Evolutionary conservation across 257 asterid genomes (phyloP), one percentile per base, ranked within the genome.

Genomic region (Nicotiana noctiflora): DNA sequence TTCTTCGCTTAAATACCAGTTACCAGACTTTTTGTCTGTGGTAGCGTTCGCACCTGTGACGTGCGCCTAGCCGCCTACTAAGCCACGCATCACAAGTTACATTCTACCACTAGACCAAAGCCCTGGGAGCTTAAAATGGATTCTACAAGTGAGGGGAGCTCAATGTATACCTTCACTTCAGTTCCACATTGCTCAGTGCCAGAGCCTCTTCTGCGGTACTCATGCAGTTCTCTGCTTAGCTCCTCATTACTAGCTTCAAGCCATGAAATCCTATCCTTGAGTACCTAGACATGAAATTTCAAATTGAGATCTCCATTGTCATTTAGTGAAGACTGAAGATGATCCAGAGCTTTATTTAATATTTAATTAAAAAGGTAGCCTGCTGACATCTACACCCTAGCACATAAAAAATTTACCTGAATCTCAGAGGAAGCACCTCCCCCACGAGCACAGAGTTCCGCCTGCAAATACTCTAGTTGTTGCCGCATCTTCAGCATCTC

Each of bases 401-500:
- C 63, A 80, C 34, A 29, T 67, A 19, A 44, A 70, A 82, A 31
- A 67, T 62, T 86, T 79, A 93, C 99, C 97, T 92, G 98, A 82
- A 96, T 88, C 89, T 94, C 93, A 19, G 91, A 92, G 10, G 99
- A 94, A 86, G 92, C 84, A 86, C 97, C 97, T 61, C 97, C 97
- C 49, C 94, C 97, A 76, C 97, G 98, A 77, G 97, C 96, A 86
- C 98, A 91, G 78, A 96, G 97, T 88, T 96, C 97, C 59, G 99
- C 99, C 85, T 96, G 99, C 85, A 96, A 82, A 88, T 81, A 94
- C 81, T 93, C 98, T 83, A 96, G 89, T 78, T 93, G 99, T 74
- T 96, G 99, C 27, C 98, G 95, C 98, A 96, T 94, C 89, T 96
- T 96, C 84, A 94, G 80, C 99, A 96, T 94, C 91, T 96, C 99